A percentile compares a stretch with the other conserved stretches of the same genome.
Conservation (phyloP, 345 rosid species). For the Noccaea bulbosa region DNA sequence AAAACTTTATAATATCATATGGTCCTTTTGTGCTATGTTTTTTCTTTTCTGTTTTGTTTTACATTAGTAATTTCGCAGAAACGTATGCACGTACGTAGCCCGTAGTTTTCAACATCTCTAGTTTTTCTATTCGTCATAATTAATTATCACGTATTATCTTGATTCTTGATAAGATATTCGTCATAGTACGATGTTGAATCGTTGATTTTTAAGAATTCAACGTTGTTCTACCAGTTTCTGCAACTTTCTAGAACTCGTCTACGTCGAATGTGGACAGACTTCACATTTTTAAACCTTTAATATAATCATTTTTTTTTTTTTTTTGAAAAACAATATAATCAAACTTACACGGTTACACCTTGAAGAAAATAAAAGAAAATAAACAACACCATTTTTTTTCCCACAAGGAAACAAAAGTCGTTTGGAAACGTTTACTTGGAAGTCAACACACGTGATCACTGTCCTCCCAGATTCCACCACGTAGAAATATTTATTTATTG, state of each 20-base stretch:
- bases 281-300: background rate
- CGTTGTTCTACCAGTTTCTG: constrained; percentile 27
- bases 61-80: background rate
- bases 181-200: constrained; percentile 23
- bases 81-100: background rate
- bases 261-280: constrained; percentile 5
- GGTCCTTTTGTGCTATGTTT: too few relatives aligned
- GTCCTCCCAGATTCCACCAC: background rate
- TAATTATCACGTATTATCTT: background rate
- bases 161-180: background rate
- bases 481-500: constrained; percentile 10
- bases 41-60: background rate
- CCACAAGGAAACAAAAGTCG: constrained; percentile 32
- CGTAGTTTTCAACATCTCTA: background rate
- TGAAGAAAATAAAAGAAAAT: background rate
- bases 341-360: background rate
- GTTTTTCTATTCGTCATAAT: background rate
- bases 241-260: background rate
- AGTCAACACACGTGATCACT: constrained; percentile 42
- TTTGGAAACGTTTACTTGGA: constrained; percentile 36
- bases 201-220: constrained; percentile 7
- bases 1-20: too few relatives aligned
- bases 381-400: background rate
- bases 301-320: background rate
- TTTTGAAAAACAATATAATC: background rate